Conservation (phyloP, 208 protist species). For the Angomonas ambiguus region DNA sequence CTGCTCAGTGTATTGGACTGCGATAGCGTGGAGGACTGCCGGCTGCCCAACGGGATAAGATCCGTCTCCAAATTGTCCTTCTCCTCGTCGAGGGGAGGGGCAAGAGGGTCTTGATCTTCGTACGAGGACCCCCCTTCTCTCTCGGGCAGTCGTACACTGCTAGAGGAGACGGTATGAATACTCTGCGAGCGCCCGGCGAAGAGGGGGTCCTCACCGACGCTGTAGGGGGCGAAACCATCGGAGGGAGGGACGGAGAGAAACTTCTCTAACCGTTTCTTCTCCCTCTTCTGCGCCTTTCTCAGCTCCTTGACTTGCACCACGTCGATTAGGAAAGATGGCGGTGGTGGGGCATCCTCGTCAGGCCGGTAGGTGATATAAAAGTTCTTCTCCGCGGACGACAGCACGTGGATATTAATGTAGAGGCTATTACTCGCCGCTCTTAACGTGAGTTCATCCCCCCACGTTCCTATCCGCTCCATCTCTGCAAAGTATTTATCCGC, state of each 20-base stretch:
- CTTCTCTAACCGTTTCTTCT: not conserved
- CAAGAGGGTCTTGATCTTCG: not conserved
- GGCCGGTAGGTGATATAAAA: slow-evolving; percentile 83
- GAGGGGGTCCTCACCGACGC: not conserved
- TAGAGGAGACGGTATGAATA: no score
- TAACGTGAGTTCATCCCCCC: slow-evolving; percentile 87
- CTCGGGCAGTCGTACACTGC: no score
- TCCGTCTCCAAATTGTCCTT: not conserved
- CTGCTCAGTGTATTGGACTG: no score
- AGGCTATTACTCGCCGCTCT: slow-evolving; percentile 80
- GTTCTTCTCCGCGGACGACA: slow-evolving; percentile 74
- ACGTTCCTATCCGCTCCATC: slow-evolving; percentile 49
- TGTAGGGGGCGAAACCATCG: not conserved
- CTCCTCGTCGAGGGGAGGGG: not conserved
- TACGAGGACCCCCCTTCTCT: no score
- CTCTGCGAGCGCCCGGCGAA: not conserved
- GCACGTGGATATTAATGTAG: slow-evolving; percentile 78
- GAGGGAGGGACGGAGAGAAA: not conserved
- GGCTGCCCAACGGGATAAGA: not conserved
- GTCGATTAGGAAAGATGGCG: slow-evolving; percentile 77
- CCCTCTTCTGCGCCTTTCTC: slow-evolving; percentile 12
- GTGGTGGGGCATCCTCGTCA: slow-evolving; percentile 35
- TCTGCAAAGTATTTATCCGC: slow-evolving; percentile 67
- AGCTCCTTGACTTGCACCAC: slow-evolving; percentile 31
- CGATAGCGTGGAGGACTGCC: not conserved